Conservation (phyloP, 768 basidiomycete species). For the Boletus fagicola region DNA sequence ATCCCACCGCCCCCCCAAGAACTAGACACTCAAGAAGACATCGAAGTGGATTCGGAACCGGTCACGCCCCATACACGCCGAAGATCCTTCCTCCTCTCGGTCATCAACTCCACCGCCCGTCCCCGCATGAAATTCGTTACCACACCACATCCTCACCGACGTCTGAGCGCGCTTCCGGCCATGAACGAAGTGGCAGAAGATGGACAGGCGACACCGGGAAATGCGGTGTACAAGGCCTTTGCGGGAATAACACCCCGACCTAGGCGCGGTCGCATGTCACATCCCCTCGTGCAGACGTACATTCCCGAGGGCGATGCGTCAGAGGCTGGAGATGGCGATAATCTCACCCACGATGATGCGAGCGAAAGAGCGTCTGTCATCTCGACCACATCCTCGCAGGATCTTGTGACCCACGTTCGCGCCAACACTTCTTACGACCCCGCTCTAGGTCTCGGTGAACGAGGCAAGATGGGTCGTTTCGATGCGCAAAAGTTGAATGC, state of each 20-base stretch:
- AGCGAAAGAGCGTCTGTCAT: conserved; percentile 66
- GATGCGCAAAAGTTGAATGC: conserved; percentile 83
- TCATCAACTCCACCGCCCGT: conserved; percentile 79
- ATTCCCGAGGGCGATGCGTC: conserved; percentile 36
- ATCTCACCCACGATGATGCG: conserved; percentile 39
- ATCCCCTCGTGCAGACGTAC: conserved; percentile 62
- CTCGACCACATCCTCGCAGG: conserved; percentile 85
- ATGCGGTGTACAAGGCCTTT: conserved; percentile 51
- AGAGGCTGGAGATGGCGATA: conserved; percentile 26
- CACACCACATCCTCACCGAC: conserved; percentile 49
- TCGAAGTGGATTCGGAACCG: conserved; percentile 40
- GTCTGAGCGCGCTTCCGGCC: conserved; percentile 62
- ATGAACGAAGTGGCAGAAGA: conserved; percentile 35
- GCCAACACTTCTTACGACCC: conserved; percentile 90
- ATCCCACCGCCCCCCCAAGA: conserved; percentile 46
- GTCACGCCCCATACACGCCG: conserved; percentile 72
- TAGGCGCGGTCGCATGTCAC: conserved; percentile 51
- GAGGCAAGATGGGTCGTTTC: conserved; percentile 71
- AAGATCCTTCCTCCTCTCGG: conserved; percentile 77
- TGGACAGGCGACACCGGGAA: conserved; percentile 32
- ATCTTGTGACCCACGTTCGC: conserved; percentile 73
- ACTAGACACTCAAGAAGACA: conserved; percentile 35
- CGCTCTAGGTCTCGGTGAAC: conserved; percentile 67
- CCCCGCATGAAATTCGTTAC: conserved; percentile 50
- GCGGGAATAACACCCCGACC: conserved; percentile 65